phyloP scores from a whole-genome alignment of 495 filamentous ascomycete species.

The Polyplosphaeria fusca region DNA sequence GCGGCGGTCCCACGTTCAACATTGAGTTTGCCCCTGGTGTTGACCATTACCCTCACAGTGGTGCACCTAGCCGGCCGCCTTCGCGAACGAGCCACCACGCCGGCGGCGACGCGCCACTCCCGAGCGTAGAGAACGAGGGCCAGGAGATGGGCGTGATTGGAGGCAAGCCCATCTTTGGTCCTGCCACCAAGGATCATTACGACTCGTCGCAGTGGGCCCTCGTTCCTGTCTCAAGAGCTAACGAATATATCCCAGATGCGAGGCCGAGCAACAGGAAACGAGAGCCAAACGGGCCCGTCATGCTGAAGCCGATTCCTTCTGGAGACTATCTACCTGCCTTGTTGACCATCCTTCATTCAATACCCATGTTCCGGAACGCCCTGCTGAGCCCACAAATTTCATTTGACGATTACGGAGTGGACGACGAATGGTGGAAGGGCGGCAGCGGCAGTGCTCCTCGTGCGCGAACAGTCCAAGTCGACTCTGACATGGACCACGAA shows the following conservation, averaged over 20 bases:
- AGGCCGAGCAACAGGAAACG: constrained; percentile 61
- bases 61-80: constrained; percentile 29
- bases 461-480: constrained; percentile 57
- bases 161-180: constrained; percentile 54
- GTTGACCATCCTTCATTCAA: constrained; percentile 76
- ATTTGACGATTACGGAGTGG: constrained; percentile 62
- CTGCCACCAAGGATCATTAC: constrained; percentile 69
- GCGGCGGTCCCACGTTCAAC: constrained; percentile 7
- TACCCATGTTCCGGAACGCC: constrained; percentile 75
- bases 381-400: constrained; percentile 56
- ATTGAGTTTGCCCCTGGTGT: constrained; percentile 25
- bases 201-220: constrained; percentile 75
- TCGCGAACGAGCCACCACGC: constrained; percentile 31
- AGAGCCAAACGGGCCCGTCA: constrained; percentile 58
- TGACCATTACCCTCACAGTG: constrained; percentile 23
- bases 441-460: constrained; percentile 53
- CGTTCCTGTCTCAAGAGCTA: constrained; percentile 46
- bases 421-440: constrained; percentile 85
- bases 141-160: constrained; percentile 60
- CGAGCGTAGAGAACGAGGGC: constrained; percentile 29
- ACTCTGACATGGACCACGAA: constrained; percentile 48
- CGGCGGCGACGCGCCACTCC: constrained; percentile 15
- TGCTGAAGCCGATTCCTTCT: constrained; percentile 64
- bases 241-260: constrained; percentile 59
- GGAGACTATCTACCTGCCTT: constrained; percentile 62